Evolutionary conservation across 2,329 filamentous ascomycete genomes (phyloP), one percentile per base, ranked within the genome.

Genomic region (Aspergillus sp.): DNA sequence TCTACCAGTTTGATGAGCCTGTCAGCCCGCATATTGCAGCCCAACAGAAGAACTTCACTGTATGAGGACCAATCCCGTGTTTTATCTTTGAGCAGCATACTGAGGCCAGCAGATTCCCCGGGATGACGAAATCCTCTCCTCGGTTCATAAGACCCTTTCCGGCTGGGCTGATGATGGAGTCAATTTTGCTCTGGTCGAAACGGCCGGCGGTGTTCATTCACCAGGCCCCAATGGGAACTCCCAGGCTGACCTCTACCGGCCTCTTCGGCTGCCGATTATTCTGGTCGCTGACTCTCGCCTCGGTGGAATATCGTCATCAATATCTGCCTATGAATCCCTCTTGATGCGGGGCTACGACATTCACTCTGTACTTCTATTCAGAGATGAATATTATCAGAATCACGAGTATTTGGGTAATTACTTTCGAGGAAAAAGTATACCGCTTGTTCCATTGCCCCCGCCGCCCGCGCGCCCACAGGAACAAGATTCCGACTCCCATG

Each of bases 21-120:
- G 83, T 91, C 57, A 95, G 90, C 70, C 91, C 91, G 11, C 90
- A 96, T 74, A 79, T 89, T 15, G 90, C 90, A 19, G 89, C 88
- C 4, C 77, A 66, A 22, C 78, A 77, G 5, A 79, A 78, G 58
- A 76, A 76, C 64, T 79, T 81, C 68, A 61, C 68, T 44, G 51
- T 54, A 20, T 15, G 22, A 48, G 19, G 11, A 13, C 9, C 39
- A 49, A 13, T 33, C 24, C n/a, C 5, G 7, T n/a, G 34, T n/a
- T 37, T 48, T 6, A 5, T 15, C 41, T 44, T 19, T 2, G 15
- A n/a, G 4, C 24, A 27, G 5, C 12, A 45, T 40, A 27, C 48
- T 66, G 34, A 64, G 34, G 5, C 13, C n/a, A 52, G 37, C 55
- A 85, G 82, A 72, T 77, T 8, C 76, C 81, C 1, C 78, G 79